phyloP scores from a whole-genome alignment of 108 stramenopile genomes.

The Conticribra weissflogii region DNA sequence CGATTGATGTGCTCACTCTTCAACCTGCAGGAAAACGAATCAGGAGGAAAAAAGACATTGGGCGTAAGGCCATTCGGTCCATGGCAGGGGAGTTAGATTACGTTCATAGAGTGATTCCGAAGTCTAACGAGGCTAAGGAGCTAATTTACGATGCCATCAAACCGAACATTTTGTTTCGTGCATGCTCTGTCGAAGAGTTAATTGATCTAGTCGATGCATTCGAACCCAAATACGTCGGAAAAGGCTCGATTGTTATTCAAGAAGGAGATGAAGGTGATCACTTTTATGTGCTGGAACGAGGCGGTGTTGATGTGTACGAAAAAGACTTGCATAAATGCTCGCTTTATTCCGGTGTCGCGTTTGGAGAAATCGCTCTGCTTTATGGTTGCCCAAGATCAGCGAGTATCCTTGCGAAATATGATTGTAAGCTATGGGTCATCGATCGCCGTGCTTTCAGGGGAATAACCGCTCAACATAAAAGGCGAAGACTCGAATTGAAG shows the following conservation, averaged over 20 bases:
- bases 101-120: conserved; percentile 47
- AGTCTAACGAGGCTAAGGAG: conserved; percentile 53
- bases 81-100: conserved; percentile 23
- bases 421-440: conserved; percentile 64
- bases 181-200: conserved; percentile 51
- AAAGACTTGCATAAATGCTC: conserved; percentile 28
- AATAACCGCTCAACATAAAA: conserved; percentile 61
- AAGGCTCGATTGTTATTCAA: conserved; percentile 47
- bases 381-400: conserved; percentile 82
- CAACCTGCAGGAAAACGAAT: neutral
- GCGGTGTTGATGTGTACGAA: conserved; percentile 60
- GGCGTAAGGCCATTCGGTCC: conserved; percentile 33
- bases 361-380: conserved; percentile 88
- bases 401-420: conserved; percentile 47
- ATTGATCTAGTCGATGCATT: conserved; percentile 60
- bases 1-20: too few species aligned
- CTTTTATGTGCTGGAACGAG: conserved; percentile 67
- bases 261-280: conserved; percentile 73
- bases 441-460: conserved; percentile 58
- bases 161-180: conserved; percentile 54
- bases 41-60: conserved; percentile 37
- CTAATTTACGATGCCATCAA: conserved; percentile 72
- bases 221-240: conserved; percentile 29
- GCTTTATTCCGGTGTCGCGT: conserved; percentile 54
- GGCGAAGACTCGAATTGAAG: conserved; percentile 46